A percentile compares a stretch with the other conserved stretches of the same genome.
phyloP scores from a whole-genome alignment of 2,329 filamentous ascomycete species.

The Cytospora leucostoma region DNA sequence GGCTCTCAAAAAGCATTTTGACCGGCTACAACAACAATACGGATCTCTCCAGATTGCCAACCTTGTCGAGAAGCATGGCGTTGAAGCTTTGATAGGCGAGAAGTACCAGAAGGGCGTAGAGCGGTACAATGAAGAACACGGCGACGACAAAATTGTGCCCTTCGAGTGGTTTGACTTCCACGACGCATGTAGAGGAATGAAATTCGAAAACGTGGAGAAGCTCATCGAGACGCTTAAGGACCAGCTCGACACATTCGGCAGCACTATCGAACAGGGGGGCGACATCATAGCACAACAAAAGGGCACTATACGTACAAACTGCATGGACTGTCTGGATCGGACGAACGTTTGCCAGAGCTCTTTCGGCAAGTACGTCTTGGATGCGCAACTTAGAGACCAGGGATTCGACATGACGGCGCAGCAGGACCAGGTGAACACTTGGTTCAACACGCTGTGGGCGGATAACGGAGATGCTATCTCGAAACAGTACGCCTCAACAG shows the following conservation, averaged over 20 bases:
- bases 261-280: conserved; percentile 61
- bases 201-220: conserved; percentile 88
- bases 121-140: conserved; percentile 63
- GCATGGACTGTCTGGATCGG: conserved; percentile 96
- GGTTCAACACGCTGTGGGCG: conserved; percentile 97
- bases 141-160: conserved; percentile 52
- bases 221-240: conserved; percentile 70
- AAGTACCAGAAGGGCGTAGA: conserved; percentile 71
- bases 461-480: conserved; percentile 97
- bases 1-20: conserved; percentile 80
- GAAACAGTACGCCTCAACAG: conserved; percentile 93
- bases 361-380: conserved; percentile 79
- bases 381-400: conserved; percentile 74
- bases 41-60: conserved; percentile 77
- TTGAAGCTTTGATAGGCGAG: conserved; percentile 77
- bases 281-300: conserved; percentile 55
- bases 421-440: conserved; percentile 75
- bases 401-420: conserved; percentile 76
- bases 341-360: conserved; percentile 97
- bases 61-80: conserved; percentile 84
- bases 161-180: conserved; percentile 99
- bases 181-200: conserved; percentile 89
- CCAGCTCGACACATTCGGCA: conserved; percentile 70
- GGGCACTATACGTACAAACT: conserved; percentile 89
- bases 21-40: conserved; percentile 67